phyloP scores from a whole-genome alignment of 2,329 filamentous ascomycete genomes.

The Pestalotiopsis sp. region DNA sequence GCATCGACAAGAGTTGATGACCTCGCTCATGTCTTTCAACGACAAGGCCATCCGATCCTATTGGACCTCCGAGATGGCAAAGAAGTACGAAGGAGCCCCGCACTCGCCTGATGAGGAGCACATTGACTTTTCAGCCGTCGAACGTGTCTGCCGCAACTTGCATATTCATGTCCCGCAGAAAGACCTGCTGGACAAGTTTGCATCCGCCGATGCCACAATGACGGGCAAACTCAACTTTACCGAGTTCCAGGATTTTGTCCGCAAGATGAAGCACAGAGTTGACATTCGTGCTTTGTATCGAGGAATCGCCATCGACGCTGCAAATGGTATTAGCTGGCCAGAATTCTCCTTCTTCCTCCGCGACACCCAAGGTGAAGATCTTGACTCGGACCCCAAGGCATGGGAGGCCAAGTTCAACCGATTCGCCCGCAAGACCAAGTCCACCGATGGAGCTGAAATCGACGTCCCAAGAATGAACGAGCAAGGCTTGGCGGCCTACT shows the following conservation, averaged over 20 bases:
- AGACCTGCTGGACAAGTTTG: conserved; percentile 74
- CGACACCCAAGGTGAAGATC: conserved; percentile 74
- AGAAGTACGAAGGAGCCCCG: conserved; percentile 58
- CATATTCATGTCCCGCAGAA: conserved; percentile 87
- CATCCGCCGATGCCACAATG: conserved; percentile 66
- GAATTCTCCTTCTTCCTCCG: conserved; percentile 79
- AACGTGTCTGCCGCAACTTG: conserved; percentile 82
- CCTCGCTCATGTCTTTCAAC: conserved; percentile 82
- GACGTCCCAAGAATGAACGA: conserved; percentile 70
- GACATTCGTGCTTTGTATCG: conserved; percentile 79
- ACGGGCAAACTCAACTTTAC: conserved; percentile 72
- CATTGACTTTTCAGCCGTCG: conserved; percentile 77
- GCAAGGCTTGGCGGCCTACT: conserved; percentile 75
- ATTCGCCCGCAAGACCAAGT: conserved; percentile 63
- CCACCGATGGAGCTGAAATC: conserved; percentile 43
- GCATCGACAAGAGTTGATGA: conserved; percentile 88
- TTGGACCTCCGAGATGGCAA: conserved; percentile 84
- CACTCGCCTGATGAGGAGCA: conserved; percentile 63
- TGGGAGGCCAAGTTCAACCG: conserved; percentile 78
- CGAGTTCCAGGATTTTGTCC: conserved; percentile 84
- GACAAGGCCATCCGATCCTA: conserved; percentile 81
- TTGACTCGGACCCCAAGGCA: conserved; percentile 63
- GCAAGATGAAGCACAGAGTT: conserved; percentile 78
- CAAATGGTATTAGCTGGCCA: conserved; percentile 66
- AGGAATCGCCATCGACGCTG: conserved; percentile 57